Evolutionary conservation across 2,329 filamentous ascomycete genomes (phyloP), one percentile per base, ranked within the genome.

Genomic region (Diplodia seriata): DNA sequence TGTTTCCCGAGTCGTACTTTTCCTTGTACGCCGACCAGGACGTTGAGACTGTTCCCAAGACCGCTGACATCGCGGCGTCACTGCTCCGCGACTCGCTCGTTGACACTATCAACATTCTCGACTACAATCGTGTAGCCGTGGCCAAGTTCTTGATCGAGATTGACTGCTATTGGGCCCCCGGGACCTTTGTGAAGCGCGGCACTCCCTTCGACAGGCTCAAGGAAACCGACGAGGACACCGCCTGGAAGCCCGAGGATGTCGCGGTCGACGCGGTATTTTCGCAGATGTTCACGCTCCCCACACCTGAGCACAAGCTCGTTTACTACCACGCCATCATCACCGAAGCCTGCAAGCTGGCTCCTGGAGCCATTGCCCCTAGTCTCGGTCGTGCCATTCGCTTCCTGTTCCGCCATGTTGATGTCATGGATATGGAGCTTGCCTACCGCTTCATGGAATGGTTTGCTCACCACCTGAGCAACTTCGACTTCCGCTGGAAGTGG

Each of bases 401-500:
- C 75, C 84, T 97, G 70, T 99, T 97, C 82, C 88, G 91, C 70
- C 93, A 91, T 76, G 84, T 92, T 11, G 89, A 93, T 69, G 87
- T 86, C 2, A 89, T 98, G 84, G 95, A 99, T 75, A 84, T 97
- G 57, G 94, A 98, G 80, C 83, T 99, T 53, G 86, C 85, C 67
- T 91, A 94, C 74, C 88, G 95, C 31, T 98, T 98, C 81, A 85
- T 97, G 76, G 94, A 98, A 78, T 99, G 95, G 95, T 99, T 99
- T 76, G 88, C 94, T 20, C 95, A 99, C 78, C 95, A 99, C 82
- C 82, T 99, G 72, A 97, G 94, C 81, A 99, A 99, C 82, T 99
- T 99, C 77, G 95, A 97, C 65, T 99, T 98, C 78, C 95, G 95
- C 11, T 99, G 95, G 95, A 98, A 98, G 81, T 99, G 95, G 95